Conservation (phyloP, 805 yeast genomes). For the Tanozyma kutaoensis region DNA sequence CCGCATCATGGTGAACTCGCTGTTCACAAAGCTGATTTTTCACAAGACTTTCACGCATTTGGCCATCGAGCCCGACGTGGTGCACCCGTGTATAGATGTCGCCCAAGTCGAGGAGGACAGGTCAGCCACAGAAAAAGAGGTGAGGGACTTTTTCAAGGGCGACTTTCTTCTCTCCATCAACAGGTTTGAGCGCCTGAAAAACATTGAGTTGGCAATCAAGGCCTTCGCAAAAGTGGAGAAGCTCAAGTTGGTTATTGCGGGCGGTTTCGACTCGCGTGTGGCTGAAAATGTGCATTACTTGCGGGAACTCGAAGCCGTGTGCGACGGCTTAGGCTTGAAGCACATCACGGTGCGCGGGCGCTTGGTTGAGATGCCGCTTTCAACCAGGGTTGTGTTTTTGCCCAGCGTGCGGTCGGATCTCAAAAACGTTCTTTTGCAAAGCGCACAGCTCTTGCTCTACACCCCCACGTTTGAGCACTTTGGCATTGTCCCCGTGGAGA, state of each 20-base stretch:
- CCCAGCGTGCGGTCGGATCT: constrained; percentile 65
- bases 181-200: constrained; percentile 80
- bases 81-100: constrained; percentile 71
- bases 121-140: constrained; percentile 14
- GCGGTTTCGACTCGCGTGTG: constrained; percentile 79
- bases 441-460: constrained; percentile 54
- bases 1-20: constrained; percentile 73
- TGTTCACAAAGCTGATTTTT: constrained; percentile 66
- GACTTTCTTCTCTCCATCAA: constrained; percentile 62
- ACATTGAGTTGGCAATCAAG: constrained; percentile 63
- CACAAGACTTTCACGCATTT: constrained; percentile 42
- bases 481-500: constrained; percentile 95
- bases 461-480: constrained; percentile 92
- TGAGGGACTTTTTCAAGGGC: constrained; percentile 19
- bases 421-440: constrained; percentile 48
- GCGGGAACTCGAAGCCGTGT: constrained; percentile 39
- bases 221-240: constrained; percentile 39
- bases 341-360: constrained; percentile 31
- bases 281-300: constrained; percentile 66
- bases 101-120: constrained; percentile 8
- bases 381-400: constrained; percentile 49
- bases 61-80: constrained; percentile 34
- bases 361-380: constrained; percentile 18
- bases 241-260: constrained; percentile 56
- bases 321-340: constrained; percentile 30